A percentile compares a stretch with the other conserved stretches of the same genome.
These are phyloP conservation scores for Teratosphaeria pseudoeucalypti DNA, from an alignment of 2,329 filamentous ascomycete genomes.

Conservation along the genomic window DNA sequence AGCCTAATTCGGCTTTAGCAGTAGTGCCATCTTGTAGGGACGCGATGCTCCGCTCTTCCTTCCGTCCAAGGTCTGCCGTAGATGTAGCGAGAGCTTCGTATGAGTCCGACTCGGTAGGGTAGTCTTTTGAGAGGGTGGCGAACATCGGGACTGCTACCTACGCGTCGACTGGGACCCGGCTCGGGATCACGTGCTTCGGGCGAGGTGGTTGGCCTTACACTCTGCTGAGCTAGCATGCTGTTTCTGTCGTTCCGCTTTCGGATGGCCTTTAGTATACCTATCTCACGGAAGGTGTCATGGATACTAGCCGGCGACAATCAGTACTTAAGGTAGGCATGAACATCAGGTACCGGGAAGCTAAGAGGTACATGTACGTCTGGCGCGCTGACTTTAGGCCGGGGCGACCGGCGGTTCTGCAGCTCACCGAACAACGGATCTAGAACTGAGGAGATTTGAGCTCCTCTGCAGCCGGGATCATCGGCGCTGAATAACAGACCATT, in stretches of 20 bases:
- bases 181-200: background rate
- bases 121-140: background rate
- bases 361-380: too few relatives aligned
- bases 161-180: too few relatives aligned
- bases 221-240: background rate
- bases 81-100: background rate
- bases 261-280: background rate
- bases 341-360: background rate
- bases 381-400: too few relatives aligned
- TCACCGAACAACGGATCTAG: too few relatives aligned
- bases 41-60: background rate
- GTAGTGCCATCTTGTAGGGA: background rate
- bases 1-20: background rate
- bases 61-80: too few relatives aligned
- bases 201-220: background rate
- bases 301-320: background rate
- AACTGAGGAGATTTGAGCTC: too few relatives aligned
- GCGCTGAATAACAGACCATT: too few relatives aligned
- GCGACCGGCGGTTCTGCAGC: too few relatives aligned
- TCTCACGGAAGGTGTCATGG: background rate
- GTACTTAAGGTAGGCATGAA: background rate
- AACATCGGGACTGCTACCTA: background rate
- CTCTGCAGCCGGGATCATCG: too few relatives aligned
- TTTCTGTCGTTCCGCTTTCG: background rate
- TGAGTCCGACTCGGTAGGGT: background rate